Percentiles rank a stretch among this genome's conserved stretches.
phyloP scores from a whole-genome alignment of 805 yeast species.

The Saccharomyces kudriavzevii region DNA sequence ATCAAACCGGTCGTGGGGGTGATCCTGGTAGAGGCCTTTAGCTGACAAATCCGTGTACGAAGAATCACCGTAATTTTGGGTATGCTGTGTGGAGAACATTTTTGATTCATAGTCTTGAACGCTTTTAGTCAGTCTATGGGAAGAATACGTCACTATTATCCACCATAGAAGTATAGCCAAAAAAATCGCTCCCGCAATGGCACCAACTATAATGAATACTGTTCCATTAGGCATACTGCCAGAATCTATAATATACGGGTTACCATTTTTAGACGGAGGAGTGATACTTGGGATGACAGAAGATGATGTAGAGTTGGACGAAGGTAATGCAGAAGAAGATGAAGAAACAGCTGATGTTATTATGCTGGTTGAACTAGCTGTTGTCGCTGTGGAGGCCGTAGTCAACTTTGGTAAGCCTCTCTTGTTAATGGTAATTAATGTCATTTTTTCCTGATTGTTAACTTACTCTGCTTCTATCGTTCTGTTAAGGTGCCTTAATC shows the following conservation, averaged over 20 bases:
- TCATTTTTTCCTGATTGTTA: neutral
- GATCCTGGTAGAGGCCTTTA: neutral
- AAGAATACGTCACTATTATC: slow-evolving; percentile 37
- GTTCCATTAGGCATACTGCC: slow-evolving; percentile 55
- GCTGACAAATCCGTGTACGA: neutral
- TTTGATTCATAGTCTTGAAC: neutral
- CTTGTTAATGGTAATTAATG: slow-evolving; percentile 10
- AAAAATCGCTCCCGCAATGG: slow-evolving; percentile 50
- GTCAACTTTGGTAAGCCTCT: slow-evolving; percentile 21
- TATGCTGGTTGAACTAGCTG: neutral
- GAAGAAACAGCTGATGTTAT: neutral
- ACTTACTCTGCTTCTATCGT: neutral
- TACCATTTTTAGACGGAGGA: slow-evolving; percentile 46
- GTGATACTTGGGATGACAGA: slow-evolving; percentile 29
- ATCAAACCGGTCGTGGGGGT: neutral
- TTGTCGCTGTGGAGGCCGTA: slow-evolving; percentile 2
- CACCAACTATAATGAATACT: slow-evolving; percentile 71
- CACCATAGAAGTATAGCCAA: slow-evolving; percentile 45
- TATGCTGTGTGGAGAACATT: neutral
- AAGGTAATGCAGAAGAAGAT: slow-evolving; percentile 3
- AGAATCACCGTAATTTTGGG: neutral
- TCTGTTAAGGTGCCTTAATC: too few species aligned
- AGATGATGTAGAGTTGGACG: slow-evolving; percentile 10
- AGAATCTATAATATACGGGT: slow-evolving; percentile 53
- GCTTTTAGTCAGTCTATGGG: slow-evolving; percentile 45